Evolutionary conservation across 1,139 yeast species (phyloP).

Genomic region (Lodderomyces orthopsilosis): DNA sequence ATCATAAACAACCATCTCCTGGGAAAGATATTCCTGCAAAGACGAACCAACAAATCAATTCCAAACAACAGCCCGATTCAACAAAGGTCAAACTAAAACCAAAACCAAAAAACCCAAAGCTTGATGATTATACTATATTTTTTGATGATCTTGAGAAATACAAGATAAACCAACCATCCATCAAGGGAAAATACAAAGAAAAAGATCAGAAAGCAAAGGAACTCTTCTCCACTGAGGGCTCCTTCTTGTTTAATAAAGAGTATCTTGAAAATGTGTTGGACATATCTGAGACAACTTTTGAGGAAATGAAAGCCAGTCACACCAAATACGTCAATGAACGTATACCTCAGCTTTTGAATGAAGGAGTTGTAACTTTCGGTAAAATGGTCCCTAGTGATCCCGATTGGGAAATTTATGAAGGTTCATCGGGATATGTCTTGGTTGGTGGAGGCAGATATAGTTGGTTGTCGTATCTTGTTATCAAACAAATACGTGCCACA

Average conservation of each 20-base stretch:
- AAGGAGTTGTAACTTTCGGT: conserved; percentile 39
- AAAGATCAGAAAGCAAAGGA: conserved; percentile 33
- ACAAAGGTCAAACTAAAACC: conserved; percentile 4
- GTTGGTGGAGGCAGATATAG: conserved; percentile 46
- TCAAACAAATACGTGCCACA: conserved; percentile 37
- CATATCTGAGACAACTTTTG: conserved; percentile 29
- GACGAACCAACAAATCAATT: conserved; percentile 19
- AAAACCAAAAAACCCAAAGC: conserved; percentile 7
- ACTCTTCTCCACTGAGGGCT: conserved; percentile 21
- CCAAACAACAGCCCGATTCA: conserved; percentile 3
- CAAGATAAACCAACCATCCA: conserved; percentile 26
- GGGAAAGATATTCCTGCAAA: conserved; percentile 29
- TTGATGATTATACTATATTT: conserved; percentile 29
- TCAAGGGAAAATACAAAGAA: conserved; percentile 34
- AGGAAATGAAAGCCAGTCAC: conserved; percentile 34
- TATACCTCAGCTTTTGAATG: conserved; percentile 28
- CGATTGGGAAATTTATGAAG: conserved; percentile 37
- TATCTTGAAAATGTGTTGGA: conserved; percentile 41
- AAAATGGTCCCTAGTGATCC: conserved; percentile 31
- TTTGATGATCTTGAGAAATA: conserved; percentile 31
- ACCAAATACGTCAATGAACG: conserved; percentile 27
- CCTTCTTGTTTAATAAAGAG: conserved; percentile 35
- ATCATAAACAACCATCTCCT: conserved; percentile 18
- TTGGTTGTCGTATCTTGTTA: conserved; percentile 46
- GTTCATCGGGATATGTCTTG: conserved; percentile 38